These are phyloP conservation scores for Lasiosphaeria hispida DNA, from an alignment of 495 filamentous ascomycete genomes.

Conservation along the genomic window DNA sequence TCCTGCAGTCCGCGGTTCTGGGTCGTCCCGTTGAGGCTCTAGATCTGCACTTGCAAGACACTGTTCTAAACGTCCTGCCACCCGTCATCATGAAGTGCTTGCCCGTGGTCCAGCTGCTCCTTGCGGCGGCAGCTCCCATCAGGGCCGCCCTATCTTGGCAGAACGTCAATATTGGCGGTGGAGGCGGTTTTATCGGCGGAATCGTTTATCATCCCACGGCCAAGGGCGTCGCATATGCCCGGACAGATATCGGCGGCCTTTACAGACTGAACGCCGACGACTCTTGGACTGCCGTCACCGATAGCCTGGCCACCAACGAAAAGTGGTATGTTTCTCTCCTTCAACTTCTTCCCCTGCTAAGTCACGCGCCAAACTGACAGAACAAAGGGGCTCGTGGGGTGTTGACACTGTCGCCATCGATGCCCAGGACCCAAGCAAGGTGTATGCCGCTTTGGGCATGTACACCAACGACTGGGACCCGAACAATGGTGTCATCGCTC, in stretches of 20 bases:
- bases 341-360: neutral
- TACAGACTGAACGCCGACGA: slow-evolving; percentile 55
- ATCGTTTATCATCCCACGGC: slow-evolving; percentile 58
- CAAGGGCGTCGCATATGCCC: slow-evolving; percentile 57
- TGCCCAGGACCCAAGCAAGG: slow-evolving; percentile 48
- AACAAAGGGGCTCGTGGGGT: slow-evolving; percentile 50
- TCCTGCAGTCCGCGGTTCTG: neutral
- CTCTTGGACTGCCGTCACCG: slow-evolving; percentile 57
- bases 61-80: neutral
- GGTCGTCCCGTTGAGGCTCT: slow-evolving; percentile 12
- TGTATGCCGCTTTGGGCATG: slow-evolving; percentile 58
- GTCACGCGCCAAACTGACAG: slow-evolving; percentile 20
- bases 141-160: slow-evolving; percentile 43
- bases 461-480: slow-evolving; percentile 62
- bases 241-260: slow-evolving; percentile 62
- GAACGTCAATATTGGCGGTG: slow-evolving; percentile 50
- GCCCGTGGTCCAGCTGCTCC: slow-evolving; percentile 34
- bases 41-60: slow-evolving; percentile 1
- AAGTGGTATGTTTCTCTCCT: slow-evolving; percentile 40
- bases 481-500: slow-evolving; percentile 52
- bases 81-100: slow-evolving; percentile 32
- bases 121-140: slow-evolving; percentile 28
- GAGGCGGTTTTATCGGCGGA: slow-evolving; percentile 60
- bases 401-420: slow-evolving; percentile 59
- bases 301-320: slow-evolving; percentile 47